These are phyloP conservation scores for Prunus salicina DNA, from an alignment of 306 rosid species.

Conservation along the genomic window DNA sequence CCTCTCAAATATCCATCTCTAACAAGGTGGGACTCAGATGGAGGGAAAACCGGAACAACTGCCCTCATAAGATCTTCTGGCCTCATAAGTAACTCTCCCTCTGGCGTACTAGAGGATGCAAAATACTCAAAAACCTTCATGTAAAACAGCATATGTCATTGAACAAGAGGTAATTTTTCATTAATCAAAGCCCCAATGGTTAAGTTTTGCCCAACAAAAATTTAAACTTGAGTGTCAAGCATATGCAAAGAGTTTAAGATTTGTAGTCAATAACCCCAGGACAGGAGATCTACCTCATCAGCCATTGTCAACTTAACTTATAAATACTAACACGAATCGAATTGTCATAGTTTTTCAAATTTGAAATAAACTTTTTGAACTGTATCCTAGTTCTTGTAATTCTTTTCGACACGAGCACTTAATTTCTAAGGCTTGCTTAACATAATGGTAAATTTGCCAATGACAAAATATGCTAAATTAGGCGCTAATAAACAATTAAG, in stretches of 20 bases:
- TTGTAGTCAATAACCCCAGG: not conserved
- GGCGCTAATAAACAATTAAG: no score
- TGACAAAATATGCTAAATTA: not conserved
- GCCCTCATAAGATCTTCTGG: conserved; percentile 94
- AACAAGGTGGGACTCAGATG: conserved; percentile 87
- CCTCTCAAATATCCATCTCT: conserved; percentile 87
- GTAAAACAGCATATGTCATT: conserved; percentile 22
- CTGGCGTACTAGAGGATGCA: conserved; percentile 59
- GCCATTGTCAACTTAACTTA: not conserved
- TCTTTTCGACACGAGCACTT: not conserved
- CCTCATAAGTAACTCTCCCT: conserved; percentile 74
- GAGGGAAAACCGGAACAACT: conserved; percentile 93
- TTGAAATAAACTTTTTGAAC: not conserved
- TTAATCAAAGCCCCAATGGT: not conserved
- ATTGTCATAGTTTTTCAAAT: not conserved
- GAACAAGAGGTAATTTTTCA: conserved; percentile 13
- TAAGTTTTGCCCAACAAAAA: not conserved
- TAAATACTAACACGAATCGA: not conserved
- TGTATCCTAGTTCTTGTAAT: not conserved
- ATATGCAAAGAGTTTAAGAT: not conserved
- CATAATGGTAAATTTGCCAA: not conserved
- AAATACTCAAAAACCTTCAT: conserved; percentile 88
- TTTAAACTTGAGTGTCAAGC: not conserved
- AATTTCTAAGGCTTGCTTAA: not conserved
- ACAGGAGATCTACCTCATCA: not conserved